phyloP scores from a whole-genome alignment of 2,329 filamentous ascomycete genomes.

The Colletotrichum liaoningense region DNA sequence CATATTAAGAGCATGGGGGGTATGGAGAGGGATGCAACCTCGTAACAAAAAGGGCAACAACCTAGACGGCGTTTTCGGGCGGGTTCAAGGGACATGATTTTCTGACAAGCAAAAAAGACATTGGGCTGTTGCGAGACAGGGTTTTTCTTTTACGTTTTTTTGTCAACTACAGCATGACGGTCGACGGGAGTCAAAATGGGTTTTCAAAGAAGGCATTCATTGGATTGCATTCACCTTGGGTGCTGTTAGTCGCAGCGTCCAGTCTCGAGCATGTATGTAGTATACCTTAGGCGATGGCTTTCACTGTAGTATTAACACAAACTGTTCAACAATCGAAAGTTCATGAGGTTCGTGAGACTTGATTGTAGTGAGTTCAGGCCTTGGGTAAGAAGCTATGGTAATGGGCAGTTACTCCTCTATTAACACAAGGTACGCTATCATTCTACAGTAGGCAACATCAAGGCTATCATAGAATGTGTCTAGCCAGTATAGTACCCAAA shows the following conservation, averaged over 20 bases:
- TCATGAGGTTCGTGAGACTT: neutral
- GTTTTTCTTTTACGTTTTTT: neutral
- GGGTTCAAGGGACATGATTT: neutral
- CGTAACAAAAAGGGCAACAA: neutral
- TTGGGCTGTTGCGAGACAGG: conserved; percentile 19
- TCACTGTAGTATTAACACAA: neutral
- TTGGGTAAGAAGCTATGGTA: neutral
- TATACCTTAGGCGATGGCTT: neutral
- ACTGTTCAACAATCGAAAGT: neutral
- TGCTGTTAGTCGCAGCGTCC: neutral
- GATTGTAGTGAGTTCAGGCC: too few relatives aligned
- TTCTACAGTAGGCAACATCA: too few relatives aligned
- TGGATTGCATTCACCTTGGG: neutral
- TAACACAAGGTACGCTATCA: too few relatives aligned
- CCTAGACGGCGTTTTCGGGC: conserved; percentile 29
- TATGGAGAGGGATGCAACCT: neutral
- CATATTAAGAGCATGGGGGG: neutral
- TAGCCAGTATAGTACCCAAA: neutral
- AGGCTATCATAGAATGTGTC: neutral
- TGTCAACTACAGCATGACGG: neutral
- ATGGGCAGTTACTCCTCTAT: neutral
- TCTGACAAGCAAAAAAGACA: conserved; percentile 1
- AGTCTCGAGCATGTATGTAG: neutral
- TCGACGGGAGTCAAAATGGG: neutral
- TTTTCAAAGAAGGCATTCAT: neutral